Base-by-base conservation (phyloP, 2,329 filamentous ascomycete species). In the Claviceps lovelessii region DNA sequence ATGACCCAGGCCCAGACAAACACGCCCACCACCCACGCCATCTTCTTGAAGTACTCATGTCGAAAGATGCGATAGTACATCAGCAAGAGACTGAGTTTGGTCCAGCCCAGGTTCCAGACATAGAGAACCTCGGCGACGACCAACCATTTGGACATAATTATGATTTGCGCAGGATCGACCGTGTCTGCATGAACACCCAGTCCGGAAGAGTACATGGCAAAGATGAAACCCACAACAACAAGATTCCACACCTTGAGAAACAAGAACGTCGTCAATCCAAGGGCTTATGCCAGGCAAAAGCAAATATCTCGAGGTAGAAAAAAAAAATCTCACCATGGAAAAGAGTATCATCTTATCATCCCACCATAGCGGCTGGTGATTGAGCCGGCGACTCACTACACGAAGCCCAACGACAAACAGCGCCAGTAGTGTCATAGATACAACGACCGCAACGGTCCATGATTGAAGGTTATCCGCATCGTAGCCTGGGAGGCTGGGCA, bases 1-100 rank as follows among this genome's bases (percentile, higher is more conserved):
- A 78, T 63, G 35, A 71, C 70, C 75, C 76, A 79, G 28, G 64
- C 63, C 55, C 77, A 66, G 42, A 73, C 68, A 7, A 79, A 70
- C 17, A 59, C 56, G 9, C 69, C 72, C 5, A 77, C 66, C 3
- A 64, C 60, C 59, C 68, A 71, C 1, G 69, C 68, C 60, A 69
- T 69, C 56, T 65, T 70, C 59, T 71, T 70, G 57, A 77, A 73
- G 55, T 67, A 68, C 0, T 65, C 65, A 5, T 72, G 64, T 23
- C 66, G 72, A 61, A 79, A 79, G 58, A 79, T 76, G 60, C 75
- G 74, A 60, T 70, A 71, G 65, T 78, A 78, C 73, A 79, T 76
- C 46, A 77, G 63, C 48, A 79, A 60, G 28, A 79, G 65, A 52
- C 71, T 72, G 15, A 77, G 54, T 58, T 78, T 79, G n/a, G 75